Evolutionary conservation across 495 filamentous ascomycete genomes (phyloP).

Genomic region (Monascus purpureus): DNA sequence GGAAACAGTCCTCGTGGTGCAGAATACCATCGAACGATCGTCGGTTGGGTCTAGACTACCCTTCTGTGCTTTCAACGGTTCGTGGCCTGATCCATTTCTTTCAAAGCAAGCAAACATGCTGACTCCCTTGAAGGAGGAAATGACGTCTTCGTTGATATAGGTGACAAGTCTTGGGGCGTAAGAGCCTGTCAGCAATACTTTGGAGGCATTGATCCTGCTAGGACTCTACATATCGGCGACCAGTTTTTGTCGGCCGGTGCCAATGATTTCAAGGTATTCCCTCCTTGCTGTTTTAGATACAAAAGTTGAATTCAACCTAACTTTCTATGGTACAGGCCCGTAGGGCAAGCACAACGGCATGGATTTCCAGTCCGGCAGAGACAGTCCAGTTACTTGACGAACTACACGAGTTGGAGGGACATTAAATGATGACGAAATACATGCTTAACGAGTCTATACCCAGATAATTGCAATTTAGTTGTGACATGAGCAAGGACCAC

Average conservation of each 20-base stretch:
- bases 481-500: too few relatives aligned
- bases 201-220: conserved; percentile 48
- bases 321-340: conserved; percentile 41
- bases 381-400: conserved; percentile 83
- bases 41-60: conserved; percentile 55
- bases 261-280: conserved; percentile 80
- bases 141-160: conserved; percentile 97
- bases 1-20: conserved; percentile 87
- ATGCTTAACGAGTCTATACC: not conserved
- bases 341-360: conserved; percentile 55
- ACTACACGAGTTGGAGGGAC: conserved; percentile 28
- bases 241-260: conserved; percentile 92
- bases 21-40: conserved; percentile 80
- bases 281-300: not conserved
- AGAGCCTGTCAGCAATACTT: conserved; percentile 87
- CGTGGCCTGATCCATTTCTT: not conserved
- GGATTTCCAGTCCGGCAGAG: conserved; percentile 88
- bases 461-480: not conserved
- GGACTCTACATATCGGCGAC: conserved; percentile 79
- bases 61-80: conserved; percentile 95
- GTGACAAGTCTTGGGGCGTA: conserved; percentile 94
- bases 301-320: too few relatives aligned
- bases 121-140: conserved; percentile 46
- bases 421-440: conserved; percentile 1
- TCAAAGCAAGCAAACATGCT: not conserved